Conservation (phyloP, 2,329 filamentous ascomycete genomes). For the Talaromyces albobiverticillius region DNA sequence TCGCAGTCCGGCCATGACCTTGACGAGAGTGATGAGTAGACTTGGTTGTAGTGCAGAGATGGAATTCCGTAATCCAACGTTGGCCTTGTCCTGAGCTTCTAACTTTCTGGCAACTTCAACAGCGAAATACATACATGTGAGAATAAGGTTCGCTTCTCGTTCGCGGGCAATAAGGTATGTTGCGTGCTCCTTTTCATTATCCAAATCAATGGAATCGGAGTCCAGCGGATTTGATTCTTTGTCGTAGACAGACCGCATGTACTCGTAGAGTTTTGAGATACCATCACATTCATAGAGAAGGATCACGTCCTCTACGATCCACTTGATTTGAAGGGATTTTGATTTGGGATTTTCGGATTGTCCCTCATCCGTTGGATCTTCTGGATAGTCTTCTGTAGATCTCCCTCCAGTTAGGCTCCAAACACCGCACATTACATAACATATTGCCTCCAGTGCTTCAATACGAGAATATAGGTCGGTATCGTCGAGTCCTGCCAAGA, state of each 20-base stretch:
- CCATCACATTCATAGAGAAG: slow-evolving; percentile 36
- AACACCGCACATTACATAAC: slow-evolving; percentile 61
- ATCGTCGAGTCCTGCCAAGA: slow-evolving; percentile 36
- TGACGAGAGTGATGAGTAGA: slow-evolving; percentile 69
- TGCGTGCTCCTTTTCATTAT: slow-evolving; percentile 30
- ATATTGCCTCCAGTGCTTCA: slow-evolving; percentile 45
- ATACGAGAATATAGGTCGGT: slow-evolving; percentile 41
- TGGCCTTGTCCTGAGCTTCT: slow-evolving; percentile 24
- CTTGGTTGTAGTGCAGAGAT: slow-evolving; percentile 58
- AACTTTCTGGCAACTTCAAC: slow-evolving; percentile 41
- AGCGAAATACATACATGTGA: slow-evolving; percentile 43
- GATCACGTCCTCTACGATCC: slow-evolving; percentile 44
- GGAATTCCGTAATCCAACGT: slow-evolving; percentile 27
- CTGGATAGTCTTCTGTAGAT: slow-evolving; percentile 27
- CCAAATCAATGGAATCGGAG: slow-evolving; percentile 19
- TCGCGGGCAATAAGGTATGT: slow-evolving; percentile 36
- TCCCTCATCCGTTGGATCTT: slow-evolving; percentile 33
- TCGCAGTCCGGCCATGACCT: slow-evolving; percentile 64
- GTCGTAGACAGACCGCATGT: slow-evolving; percentile 38
- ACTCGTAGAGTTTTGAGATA: slow-evolving; percentile 34
- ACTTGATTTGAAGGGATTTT: slow-evolving; percentile 46
- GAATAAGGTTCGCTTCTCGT: slow-evolving; percentile 40
- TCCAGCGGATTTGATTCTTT: slow-evolving; percentile 25
- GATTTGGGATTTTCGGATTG: slow-evolving; percentile 44
- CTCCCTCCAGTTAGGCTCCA: slow-evolving; percentile 66